phyloP scores from a whole-genome alignment of 1,139 yeast species.

The Sugiyamaella sp. region DNA sequence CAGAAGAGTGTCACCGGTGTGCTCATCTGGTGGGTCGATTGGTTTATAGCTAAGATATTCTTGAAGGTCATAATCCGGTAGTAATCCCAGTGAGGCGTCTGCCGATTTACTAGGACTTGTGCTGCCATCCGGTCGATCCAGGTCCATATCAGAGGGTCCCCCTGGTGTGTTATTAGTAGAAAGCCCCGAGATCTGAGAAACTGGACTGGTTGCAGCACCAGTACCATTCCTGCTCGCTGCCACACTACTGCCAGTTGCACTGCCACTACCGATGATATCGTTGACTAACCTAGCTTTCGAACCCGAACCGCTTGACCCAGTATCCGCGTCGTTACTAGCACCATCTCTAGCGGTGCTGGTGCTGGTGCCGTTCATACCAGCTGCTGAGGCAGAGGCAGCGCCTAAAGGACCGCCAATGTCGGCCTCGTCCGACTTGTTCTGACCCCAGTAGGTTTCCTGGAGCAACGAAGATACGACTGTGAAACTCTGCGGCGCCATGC shows the following conservation, averaged over 20 bases:
- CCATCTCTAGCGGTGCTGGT: not conserved
- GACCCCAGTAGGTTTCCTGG: slow-evolving; percentile 37
- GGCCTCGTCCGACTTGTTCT: slow-evolving; percentile 19
- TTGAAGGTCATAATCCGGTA: slow-evolving; percentile 36
- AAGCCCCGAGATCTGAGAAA: not conserved
- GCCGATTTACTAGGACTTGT: slow-evolving; percentile 15
- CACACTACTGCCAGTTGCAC: slow-evolving; percentile 19
- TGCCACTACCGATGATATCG: not conserved
- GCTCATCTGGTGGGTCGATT: slow-evolving; percentile 29
- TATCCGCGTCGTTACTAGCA: not conserved
- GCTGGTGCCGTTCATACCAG: not conserved
- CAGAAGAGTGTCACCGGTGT: slow-evolving; percentile 28
- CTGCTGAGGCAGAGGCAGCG: not conserved
- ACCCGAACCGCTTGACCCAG: no score
- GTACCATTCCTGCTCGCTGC: slow-evolving; percentile 17
- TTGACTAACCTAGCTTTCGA: not conserved
- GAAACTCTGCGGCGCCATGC: slow-evolving; percentile 35
- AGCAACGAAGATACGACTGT: slow-evolving; percentile 38
- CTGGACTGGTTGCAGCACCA: slow-evolving; percentile 16
- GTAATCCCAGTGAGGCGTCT: slow-evolving; percentile 26
- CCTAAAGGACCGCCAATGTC: slow-evolving; percentile 5
- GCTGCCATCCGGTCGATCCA: not conserved
- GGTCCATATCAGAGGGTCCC: not conserved
- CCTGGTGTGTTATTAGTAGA: not conserved
- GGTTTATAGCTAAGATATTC: slow-evolving; percentile 32